A percentile compares a stretch with the other conserved stretches of the same genome.
phyloP scores from a whole-genome alignment of 345 rosid species.

The Lagerstroemia speciosa region DNA sequence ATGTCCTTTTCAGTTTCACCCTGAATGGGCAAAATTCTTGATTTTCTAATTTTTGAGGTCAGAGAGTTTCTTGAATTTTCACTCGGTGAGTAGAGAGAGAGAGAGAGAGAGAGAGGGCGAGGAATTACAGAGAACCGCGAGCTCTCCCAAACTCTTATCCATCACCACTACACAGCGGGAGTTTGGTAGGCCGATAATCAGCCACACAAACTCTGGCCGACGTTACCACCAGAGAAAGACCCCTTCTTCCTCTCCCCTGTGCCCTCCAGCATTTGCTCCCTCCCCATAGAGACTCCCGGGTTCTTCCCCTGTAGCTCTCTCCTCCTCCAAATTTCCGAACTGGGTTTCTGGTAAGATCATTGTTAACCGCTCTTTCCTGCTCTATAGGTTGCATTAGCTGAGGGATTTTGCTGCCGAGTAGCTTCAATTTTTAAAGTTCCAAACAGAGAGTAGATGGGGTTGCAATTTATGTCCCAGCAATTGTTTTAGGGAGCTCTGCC shows the following conservation, averaged over 20 bases:
- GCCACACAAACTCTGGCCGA: constrained; percentile 35
- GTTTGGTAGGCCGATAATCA: constrained; percentile 44
- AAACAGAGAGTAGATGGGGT: neutral
- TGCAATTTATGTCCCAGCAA: neutral
- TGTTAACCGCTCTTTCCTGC: neutral
- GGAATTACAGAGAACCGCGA: neutral
- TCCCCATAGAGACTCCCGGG: neutral
- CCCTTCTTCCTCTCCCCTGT: neutral
- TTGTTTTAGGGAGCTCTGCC: neutral
- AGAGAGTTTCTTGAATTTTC: neutral
- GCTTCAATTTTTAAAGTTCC: neutral
- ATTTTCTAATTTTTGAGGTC: too few relatives aligned
- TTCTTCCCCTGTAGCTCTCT: neutral
- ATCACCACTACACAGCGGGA: constrained; percentile 5
- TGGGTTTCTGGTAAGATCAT: neutral
- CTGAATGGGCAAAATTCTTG: too few relatives aligned
- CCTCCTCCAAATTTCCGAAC: neutral
- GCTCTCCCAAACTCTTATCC: constrained; percentile 5
- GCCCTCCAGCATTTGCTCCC: constrained; percentile 7
- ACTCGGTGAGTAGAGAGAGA: neutral
- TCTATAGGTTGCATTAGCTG: neutral
- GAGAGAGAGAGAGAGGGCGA: neutral
- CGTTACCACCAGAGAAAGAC: neutral
- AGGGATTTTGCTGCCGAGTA: neutral
- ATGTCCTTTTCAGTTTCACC: too few relatives aligned